These are phyloP conservation scores for Chlamydomonas eustigma DNA, from an alignment of 139 green algal genomes.

Conservation along the genomic window DNA sequence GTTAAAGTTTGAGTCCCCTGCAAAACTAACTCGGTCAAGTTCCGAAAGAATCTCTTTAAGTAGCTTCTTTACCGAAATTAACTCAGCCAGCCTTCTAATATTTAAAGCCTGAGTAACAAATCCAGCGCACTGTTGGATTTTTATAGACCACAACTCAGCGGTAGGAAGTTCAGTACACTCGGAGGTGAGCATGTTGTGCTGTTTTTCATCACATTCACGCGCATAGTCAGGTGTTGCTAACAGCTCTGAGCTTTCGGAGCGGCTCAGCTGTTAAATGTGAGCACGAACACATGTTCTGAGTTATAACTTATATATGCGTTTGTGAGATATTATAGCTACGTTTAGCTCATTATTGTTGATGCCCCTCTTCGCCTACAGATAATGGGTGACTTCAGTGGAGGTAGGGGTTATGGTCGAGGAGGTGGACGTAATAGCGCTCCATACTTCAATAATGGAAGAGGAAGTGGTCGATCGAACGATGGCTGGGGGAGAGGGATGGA, in stretches of 20 bases:
- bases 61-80: conserved; percentile 1
- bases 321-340: no score
- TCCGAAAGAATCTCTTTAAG: neutral
- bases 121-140: neutral
- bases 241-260: no score
- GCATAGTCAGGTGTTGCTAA: no score
- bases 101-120: neutral
- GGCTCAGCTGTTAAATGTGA: no score
- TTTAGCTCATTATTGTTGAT: no score
- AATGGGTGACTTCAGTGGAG: neutral
- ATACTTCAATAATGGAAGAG: neutral
- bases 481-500: neutral
- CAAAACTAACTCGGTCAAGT: neutral
- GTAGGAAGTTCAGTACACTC: neutral
- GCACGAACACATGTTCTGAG: no score
- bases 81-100: neutral
- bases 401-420: neutral
- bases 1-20: neutral
- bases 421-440: neutral
- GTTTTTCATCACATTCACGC: no score
- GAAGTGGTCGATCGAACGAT: neutral
- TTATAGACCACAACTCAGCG: neutral
- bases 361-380: no score
- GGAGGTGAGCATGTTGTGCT: no score
- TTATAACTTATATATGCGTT: no score